Base-by-base conservation (phyloP, 2,329 filamentous ascomycete genomes). In the Alternaria arborescens region DNA sequence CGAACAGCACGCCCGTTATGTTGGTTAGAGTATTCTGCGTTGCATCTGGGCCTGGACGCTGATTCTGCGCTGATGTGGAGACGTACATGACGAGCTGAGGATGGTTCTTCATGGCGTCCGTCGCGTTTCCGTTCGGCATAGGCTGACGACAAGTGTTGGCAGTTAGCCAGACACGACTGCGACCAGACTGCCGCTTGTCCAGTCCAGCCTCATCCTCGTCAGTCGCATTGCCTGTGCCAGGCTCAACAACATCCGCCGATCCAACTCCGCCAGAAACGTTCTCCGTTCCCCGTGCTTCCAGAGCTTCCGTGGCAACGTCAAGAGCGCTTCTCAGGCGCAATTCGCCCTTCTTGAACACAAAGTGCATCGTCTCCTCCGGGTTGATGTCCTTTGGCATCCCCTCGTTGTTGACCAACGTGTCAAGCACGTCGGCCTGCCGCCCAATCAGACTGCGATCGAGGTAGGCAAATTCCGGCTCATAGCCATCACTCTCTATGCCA, bases 81-180 rank as follows among this genome's bases (percentile, higher is more conserved):
- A 97, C 83, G 71, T 91, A 97, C 10, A 98, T 81, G 12, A 86
- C 86, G 52, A 98, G 85, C 71, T 97, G 93, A 12, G 91, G 86
- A 30, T 61, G 59, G 51, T 56, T 62, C 22, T 52, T 61, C 1
- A 81, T 76, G 14, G 68, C 69, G 11, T 79, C 77, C 52, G 80
- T 82, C 24, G 82, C 80, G 2, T 81, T 81, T 8, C 79, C 81
- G 41, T 85, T 86, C 41, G 84, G 82, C 20, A 79, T 75, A 12
- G 94, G 95, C 70, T 96, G 93, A 26, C 87, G 79, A 78, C 95
- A 99, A 1, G 92, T 94, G 67, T 93, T 98, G 43, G 93, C 88
- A 2, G 93, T 93, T 55, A 99, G 85, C 77, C 91, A 97, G 3
- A 98, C 82, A 16, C 78, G 77, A 24, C 78, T 73, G 24, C 26